Percentiles rank a stretch among this genome's conserved stretches.
Conservation (phyloP, 164 flowering plant genomes). For the Saururus chinensis region DNA sequence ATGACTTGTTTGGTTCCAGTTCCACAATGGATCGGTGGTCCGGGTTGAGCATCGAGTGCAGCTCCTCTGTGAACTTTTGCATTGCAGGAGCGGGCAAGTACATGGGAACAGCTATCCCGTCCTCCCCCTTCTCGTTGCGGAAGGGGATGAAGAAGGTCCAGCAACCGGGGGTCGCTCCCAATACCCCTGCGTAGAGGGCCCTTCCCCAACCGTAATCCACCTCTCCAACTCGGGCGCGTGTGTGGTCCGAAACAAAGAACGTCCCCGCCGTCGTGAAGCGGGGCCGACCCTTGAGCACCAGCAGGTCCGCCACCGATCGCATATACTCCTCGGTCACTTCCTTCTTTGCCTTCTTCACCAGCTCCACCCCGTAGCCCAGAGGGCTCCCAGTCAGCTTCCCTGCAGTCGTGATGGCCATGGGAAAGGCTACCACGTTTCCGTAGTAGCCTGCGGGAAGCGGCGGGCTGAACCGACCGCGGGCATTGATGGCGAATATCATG, state of each 20-base stretch:
- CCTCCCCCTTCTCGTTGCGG: too few species aligned
- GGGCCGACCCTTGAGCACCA: conserved; percentile 20
- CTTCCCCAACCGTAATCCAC: conserved; percentile 58
- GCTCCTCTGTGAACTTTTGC: too few species aligned
- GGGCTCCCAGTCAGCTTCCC: conserved; percentile 23
- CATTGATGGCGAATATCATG: conserved; percentile 20
- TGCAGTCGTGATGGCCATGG: conserved; percentile 24
- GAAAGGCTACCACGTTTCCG: conserved; percentile 35
- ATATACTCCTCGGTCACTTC: conserved; percentile 19
- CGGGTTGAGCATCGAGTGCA: too few species aligned
- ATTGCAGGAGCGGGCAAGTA: too few species aligned
- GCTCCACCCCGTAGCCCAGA: conserved; percentile 26
- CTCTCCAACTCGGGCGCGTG: conserved; percentile 28
- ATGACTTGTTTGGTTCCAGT: too few species aligned
- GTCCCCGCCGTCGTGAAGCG: conserved; percentile 17
- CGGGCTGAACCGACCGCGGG: conserved; percentile 20
- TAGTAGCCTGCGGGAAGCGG: conserved; percentile 34
- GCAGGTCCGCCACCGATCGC: conserved; percentile 16
- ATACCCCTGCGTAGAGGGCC: not conserved
- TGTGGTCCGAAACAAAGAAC: conserved; percentile 34
- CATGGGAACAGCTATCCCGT: too few species aligned
- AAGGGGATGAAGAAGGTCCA: too few species aligned
- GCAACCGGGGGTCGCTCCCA: too few species aligned
- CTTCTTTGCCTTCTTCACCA: conserved; percentile 28
- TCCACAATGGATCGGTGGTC: too few species aligned